Conservation (phyloP, 257 asterid species). For the Nicotiana paniculata region DNA sequence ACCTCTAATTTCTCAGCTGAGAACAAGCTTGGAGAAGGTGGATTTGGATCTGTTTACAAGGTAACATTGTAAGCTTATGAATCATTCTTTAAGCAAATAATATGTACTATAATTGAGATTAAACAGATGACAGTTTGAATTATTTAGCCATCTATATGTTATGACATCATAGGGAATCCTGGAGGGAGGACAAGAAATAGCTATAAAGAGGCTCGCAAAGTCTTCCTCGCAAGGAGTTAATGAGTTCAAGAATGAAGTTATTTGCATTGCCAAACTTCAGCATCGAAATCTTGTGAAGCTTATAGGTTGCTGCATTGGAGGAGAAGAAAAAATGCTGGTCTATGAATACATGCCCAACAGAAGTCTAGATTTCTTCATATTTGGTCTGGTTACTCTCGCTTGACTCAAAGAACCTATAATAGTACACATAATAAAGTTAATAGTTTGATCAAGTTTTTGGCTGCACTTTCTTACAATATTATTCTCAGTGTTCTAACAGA, state of each 20-base stretch:
- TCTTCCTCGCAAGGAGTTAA: conserved; percentile 28
- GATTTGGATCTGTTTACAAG: conserved; percentile 29
- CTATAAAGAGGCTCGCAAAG: conserved; percentile 33
- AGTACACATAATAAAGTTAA: no score
- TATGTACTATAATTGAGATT: no score
- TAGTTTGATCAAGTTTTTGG: no score
- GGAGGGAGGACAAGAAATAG: conserved; percentile 20
- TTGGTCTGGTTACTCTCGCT: conserved; percentile 14
- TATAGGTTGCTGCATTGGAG: conserved; percentile 26
- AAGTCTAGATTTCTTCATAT: conserved; percentile 27
- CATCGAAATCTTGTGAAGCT: conserved; percentile 23
- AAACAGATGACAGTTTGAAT: neutral
- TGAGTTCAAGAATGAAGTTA: conserved; percentile 32
- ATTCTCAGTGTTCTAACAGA: neutral
- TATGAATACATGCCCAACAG: neutral
- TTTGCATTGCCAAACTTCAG: neutral
- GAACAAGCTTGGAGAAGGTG: conserved; percentile 28
- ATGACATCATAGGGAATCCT: conserved; percentile 15
- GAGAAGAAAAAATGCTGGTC: conserved; percentile 12
- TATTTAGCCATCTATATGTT: neutral
- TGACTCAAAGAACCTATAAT: neutral
- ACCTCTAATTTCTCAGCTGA: conserved; percentile 16
- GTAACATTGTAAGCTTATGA: conserved; percentile 1
- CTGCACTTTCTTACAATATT: no score
- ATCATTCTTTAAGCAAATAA: neutral